Conservation (phyloP, 345 rosid genomes). For the Bruguiera gymnorhiza region DNA sequence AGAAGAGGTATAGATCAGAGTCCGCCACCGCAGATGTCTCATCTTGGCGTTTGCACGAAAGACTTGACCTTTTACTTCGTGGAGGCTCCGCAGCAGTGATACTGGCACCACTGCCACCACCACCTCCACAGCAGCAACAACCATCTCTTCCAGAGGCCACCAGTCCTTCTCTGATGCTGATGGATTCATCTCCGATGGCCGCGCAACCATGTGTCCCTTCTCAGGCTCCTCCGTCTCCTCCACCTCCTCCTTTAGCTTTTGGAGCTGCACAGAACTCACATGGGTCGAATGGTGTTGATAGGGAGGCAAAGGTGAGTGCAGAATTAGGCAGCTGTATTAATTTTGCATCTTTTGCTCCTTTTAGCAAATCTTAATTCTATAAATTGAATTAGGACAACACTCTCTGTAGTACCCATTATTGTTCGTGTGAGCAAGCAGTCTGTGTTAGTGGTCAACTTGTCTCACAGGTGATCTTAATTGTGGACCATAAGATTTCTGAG, state of each 20-base stretch:
- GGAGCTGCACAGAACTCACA: slow-evolving; percentile 48
- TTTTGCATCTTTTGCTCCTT: too few relatives aligned
- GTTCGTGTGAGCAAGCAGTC: too few relatives aligned
- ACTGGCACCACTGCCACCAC: too few relatives aligned
- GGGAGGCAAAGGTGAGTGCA: slow-evolving; percentile 47
- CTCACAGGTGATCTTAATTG: too few relatives aligned
- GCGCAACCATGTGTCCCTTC: slow-evolving; percentile 20
- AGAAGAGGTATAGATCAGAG: slow-evolving; percentile 88
- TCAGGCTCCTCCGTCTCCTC: slow-evolving; percentile 4
- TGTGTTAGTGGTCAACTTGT: too few relatives aligned
- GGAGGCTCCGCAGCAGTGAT: slow-evolving; percentile 31
- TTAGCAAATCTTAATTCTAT: too few relatives aligned
- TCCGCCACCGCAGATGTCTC: slow-evolving; percentile 72
- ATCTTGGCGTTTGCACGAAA: slow-evolving; percentile 81
- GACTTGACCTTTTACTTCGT: slow-evolving; percentile 77
- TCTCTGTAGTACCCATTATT: too few relatives aligned
- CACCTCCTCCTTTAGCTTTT: background rate
- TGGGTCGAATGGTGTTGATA: slow-evolving; percentile 69
- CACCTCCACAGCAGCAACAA: slow-evolving; percentile 12
- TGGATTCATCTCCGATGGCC: slow-evolving; percentile 33
- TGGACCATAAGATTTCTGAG: too few relatives aligned
- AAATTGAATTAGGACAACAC: too few relatives aligned
- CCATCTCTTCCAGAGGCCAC: slow-evolving; percentile 19
- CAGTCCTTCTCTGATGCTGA: slow-evolving; percentile 42
- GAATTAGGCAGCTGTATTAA: too few relatives aligned